Evolutionary conservation across 2,329 filamentous ascomycete genomes (phyloP).

Genomic region (Ceratocystis eucalypticola): DNA sequence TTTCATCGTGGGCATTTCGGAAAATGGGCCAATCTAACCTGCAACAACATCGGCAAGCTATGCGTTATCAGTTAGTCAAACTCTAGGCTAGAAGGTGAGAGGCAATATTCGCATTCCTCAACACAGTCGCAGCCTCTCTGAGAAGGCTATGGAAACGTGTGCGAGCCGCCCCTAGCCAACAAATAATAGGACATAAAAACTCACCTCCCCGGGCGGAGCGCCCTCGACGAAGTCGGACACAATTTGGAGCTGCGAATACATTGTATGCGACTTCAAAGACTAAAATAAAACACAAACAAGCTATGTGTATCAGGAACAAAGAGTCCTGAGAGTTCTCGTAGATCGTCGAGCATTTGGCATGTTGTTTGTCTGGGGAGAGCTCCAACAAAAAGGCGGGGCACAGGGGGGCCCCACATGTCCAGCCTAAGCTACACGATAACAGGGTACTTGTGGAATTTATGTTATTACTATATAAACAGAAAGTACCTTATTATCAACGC

Average conservation of each 20-base stretch:
- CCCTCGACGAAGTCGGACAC: conserved; percentile 18
- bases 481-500: background rate
- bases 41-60: conserved; percentile 19
- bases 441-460: background rate
- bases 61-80: conserved; percentile 13
- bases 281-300: background rate
- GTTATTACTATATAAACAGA: background rate
- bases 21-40: conserved; percentile 15
- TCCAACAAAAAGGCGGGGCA: background rate
- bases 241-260: conserved; percentile 16
- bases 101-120: background rate
- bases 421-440: background rate
- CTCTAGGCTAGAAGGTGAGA: background rate
- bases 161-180: background rate
- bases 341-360: background rate
- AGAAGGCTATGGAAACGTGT: conserved; percentile 7
- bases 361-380: background rate
- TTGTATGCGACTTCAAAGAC: background rate
- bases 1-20: background rate
- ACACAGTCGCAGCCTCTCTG: conserved; percentile 1
- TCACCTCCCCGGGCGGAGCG: conserved; percentile 18
- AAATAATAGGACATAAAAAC: background rate
- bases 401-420: background rate
- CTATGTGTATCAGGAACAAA: background rate
- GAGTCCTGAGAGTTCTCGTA: background rate